A percentile compares a stretch with the other conserved stretches of the same genome.
Conservation (phyloP, 495 filamentous ascomycete species). For the Apiosordaria backusii region DNA sequence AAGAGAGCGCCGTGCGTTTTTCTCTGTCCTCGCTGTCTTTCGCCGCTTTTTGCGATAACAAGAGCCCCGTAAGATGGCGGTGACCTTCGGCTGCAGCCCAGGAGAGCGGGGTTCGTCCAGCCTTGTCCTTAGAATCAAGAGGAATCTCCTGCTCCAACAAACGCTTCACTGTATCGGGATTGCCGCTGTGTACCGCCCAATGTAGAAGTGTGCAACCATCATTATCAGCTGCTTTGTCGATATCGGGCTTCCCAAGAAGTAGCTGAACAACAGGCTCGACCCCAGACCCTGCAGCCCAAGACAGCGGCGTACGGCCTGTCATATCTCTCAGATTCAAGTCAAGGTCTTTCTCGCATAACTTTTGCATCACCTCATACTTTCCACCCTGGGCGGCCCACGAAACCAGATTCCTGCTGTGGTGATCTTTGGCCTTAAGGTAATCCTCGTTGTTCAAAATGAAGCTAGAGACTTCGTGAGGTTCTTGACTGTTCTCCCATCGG, state of each 20-base stretch:
- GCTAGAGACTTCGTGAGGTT: background rate
- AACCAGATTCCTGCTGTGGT: background rate
- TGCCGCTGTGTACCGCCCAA: too few relatives aligned
- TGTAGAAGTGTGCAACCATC: too few relatives aligned
- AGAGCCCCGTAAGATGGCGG: background rate
- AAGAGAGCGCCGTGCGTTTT: background rate
- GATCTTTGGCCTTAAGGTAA: background rate
- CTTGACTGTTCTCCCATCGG: background rate
- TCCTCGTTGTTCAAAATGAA: background rate
- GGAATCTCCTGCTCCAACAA: background rate
- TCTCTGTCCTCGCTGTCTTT: background rate
- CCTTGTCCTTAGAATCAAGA: background rate
- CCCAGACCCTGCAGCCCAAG: background rate
- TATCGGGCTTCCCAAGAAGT: too few relatives aligned
- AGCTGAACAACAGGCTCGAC: too few relatives aligned
- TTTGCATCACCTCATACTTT: background rate
- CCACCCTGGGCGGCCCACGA: background rate
- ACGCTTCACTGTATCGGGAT: background rate
- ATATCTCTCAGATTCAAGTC: background rate
- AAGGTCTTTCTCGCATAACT: background rate
- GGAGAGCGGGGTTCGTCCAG: background rate
- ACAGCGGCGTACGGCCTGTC: background rate
- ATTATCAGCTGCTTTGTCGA: too few relatives aligned
- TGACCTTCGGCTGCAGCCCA: background rate
- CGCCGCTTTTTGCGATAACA: background rate